Evolutionary conservation across 192 early-diverging fungal genomes (phyloP), one percentile per base, ranked within the genome.

Genomic region (Podila epicladia): DNA sequence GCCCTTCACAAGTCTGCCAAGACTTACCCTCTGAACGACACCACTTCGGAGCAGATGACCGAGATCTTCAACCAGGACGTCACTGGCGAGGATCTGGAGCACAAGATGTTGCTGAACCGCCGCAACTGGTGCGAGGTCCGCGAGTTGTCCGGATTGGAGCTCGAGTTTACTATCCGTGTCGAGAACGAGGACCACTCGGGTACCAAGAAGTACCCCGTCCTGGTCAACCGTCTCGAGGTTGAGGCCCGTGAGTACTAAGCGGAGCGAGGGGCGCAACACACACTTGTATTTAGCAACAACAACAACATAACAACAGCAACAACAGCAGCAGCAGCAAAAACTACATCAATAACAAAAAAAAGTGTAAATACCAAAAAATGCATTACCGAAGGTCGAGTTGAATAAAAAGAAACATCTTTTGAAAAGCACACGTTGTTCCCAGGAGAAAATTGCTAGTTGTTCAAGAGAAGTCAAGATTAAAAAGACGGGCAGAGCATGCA

Each of bases 21-120:
- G 67, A 85, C 78, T 0, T 83, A 90, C 73, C 79, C 85, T 37
- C 84, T 93, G 59, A 89, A 91, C 75, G 84, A 82, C 20, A 67
- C 58, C 58, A 92, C 92, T 5, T 85, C 89, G 55, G 94, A 95
- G 65, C 79, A 87, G 60, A 94, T 95, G 92, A 85, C 91, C 66
- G 85, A 89, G 22, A 69, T 92, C 49, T 95, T 95, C 73, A 86
- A 88, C 62, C 65, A 84, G 60, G 92, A 93, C 33, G 90, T 93
- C 68, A 89, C 87, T 38, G 93, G 91, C 24, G 86, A 66, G 53
- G 69, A 59, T 19, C 64, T 77, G 19, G 68, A 71, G 69, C 63
- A 66, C 75, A 77, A 77, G 58, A 71, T 62, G 68, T 65, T 77
- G 63, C 37, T 77, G 24, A 77, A 77, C 68, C 75, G 75, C 48